These are phyloP conservation scores for Hygrophoropsis aurantiaca DNA, from an alignment of 768 basidiomycete species.

Conservation along the genomic window DNA sequence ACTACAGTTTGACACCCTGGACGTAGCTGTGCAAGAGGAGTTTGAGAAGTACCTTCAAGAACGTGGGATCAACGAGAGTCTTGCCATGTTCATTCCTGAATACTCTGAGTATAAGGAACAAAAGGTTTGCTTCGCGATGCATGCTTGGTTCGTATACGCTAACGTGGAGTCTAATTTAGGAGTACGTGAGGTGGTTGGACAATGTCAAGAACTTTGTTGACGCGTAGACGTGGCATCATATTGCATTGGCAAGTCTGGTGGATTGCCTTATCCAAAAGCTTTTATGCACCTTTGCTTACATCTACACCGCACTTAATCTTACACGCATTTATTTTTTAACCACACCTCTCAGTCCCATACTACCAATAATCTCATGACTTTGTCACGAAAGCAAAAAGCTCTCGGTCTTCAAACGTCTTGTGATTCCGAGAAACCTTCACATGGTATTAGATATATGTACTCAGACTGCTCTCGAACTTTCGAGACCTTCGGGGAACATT, in stretches of 20 bases:
- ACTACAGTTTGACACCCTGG: slow-evolving; percentile 83
- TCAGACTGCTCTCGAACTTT: background rate
- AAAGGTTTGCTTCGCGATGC: slow-evolving; percentile 49
- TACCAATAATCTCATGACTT: too few species aligned
- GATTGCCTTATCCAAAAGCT: slow-evolving; percentile 1
- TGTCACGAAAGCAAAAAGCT: too few species aligned
- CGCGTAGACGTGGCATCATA: slow-evolving; percentile 30
- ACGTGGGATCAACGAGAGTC: slow-evolving; percentile 79
- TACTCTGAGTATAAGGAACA: slow-evolving; percentile 92
- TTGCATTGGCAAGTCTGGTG: too few species aligned
- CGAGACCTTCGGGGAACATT: too few species aligned
- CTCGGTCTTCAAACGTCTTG: too few species aligned
- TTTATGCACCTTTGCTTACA: background rate
- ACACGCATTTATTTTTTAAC: slow-evolving; percentile 12
- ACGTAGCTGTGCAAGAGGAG: slow-evolving; percentile 83
- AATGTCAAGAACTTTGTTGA: slow-evolving; percentile 85
- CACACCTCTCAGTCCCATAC: slow-evolving; percentile 17
- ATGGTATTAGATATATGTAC: slow-evolving; percentile 2
- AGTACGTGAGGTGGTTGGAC: slow-evolving; percentile 88
- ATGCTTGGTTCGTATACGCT: slow-evolving; percentile 17
- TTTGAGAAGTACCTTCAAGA: slow-evolving; percentile 89
- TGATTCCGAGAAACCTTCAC: too few species aligned
- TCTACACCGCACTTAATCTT: slow-evolving; percentile 6
- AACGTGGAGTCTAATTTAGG: slow-evolving; percentile 43
- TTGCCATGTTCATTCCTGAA: slow-evolving; percentile 87